These are phyloP conservation scores for Pichia eremophila DNA, from an alignment of 805 yeast species.

Conservation along the genomic window DNA sequence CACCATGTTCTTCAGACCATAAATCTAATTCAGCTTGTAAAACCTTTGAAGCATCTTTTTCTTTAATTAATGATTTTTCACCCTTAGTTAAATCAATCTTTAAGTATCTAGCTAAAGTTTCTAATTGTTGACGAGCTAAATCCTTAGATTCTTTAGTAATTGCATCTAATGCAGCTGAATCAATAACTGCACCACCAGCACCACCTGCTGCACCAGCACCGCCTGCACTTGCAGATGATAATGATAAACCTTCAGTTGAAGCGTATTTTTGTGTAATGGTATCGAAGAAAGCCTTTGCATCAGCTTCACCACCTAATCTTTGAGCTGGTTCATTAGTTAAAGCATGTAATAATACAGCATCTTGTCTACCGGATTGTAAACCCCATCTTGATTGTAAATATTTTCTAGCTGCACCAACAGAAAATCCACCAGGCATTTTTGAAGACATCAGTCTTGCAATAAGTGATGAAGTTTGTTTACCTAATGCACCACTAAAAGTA, in stretches of 20 bases:
- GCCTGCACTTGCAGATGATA: slow-evolving; percentile 46
- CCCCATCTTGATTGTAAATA: slow-evolving; percentile 91
- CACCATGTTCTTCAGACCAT: slow-evolving; percentile 88
- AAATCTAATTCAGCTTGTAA: slow-evolving; percentile 87
- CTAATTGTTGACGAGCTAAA: slow-evolving; percentile 74
- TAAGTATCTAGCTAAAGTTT: slow-evolving; percentile 89
- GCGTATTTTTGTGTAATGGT: slow-evolving; percentile 79
- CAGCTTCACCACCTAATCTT: slow-evolving; percentile 78
- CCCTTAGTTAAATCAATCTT: slow-evolving; percentile 88
- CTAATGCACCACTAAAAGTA: slow-evolving; percentile 77
- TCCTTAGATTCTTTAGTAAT: slow-evolving; percentile 60
- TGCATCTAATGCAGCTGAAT: slow-evolving; percentile 90
- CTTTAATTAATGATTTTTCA: slow-evolving; percentile 70
- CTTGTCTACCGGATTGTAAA: slow-evolving; percentile 89
- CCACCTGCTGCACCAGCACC: slow-evolving; percentile 43
- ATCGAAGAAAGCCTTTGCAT: slow-evolving; percentile 87
- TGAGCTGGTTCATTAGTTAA: slow-evolving; percentile 84
- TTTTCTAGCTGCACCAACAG: slow-evolving; percentile 84
- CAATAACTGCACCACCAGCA: slow-evolving; percentile 82
- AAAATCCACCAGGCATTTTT: slow-evolving; percentile 99
- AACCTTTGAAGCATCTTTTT: slow-evolving; percentile 75
- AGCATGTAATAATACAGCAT: slow-evolving; percentile 73
- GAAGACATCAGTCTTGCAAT: slow-evolving; percentile 88
- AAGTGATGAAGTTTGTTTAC: slow-evolving; percentile 86
- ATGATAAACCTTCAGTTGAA: slow-evolving; percentile 65